A percentile compares a stretch with the other conserved stretches of the same genome.
phyloP scores from a whole-genome alignment of 2,329 filamentous ascomycete genomes.

The Arthrinium phaeospermum region DNA sequence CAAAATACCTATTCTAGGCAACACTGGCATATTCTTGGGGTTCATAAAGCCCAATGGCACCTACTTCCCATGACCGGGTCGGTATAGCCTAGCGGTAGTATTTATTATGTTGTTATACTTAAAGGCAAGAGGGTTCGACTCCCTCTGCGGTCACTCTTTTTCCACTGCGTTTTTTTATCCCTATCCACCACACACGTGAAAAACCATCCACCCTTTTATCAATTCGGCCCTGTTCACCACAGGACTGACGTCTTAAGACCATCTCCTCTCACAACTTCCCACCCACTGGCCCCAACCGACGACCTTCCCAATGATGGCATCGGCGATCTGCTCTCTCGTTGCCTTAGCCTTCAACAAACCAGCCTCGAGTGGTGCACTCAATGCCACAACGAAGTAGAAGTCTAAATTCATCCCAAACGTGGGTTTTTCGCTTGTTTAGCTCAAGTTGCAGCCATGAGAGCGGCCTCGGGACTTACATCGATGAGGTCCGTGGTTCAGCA shows the following conservation, averaged over 20 bases:
- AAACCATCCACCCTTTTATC: not conserved
- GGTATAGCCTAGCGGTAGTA: slow-evolving; percentile 1
- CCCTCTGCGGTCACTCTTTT: not conserved
- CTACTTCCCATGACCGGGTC: not conserved
- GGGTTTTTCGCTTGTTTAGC: not conserved
- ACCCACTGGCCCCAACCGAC: slow-evolving; percentile 56
- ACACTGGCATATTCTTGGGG: not conserved
- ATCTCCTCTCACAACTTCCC: slow-evolving; percentile 50
- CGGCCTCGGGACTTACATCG: slow-evolving; percentile 44
- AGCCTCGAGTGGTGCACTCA: slow-evolving; percentile 49
- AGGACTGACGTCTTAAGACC: slow-evolving; percentile 27
- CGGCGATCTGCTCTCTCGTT: slow-evolving; percentile 48
- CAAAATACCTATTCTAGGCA: not conserved
- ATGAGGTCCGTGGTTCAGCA: slow-evolving; percentile 57
- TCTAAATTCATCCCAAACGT: slow-evolving; percentile 36
- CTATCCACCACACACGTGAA: not conserved
- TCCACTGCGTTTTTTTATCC: not conserved
- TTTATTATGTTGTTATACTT: not conserved
- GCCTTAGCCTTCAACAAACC: slow-evolving; percentile 43
- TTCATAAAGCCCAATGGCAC: not conserved
- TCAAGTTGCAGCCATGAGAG: not conserved
- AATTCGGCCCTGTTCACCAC: not conserved
- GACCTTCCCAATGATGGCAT: slow-evolving; percentile 53
- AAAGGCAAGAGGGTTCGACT: slow-evolving; percentile 11
- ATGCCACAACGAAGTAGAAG: slow-evolving; percentile 55